Evolutionary conservation across 2,329 filamentous ascomycete genomes (phyloP), one percentile per base, ranked within the genome.

Genomic region (Fusarium sp.): DNA sequence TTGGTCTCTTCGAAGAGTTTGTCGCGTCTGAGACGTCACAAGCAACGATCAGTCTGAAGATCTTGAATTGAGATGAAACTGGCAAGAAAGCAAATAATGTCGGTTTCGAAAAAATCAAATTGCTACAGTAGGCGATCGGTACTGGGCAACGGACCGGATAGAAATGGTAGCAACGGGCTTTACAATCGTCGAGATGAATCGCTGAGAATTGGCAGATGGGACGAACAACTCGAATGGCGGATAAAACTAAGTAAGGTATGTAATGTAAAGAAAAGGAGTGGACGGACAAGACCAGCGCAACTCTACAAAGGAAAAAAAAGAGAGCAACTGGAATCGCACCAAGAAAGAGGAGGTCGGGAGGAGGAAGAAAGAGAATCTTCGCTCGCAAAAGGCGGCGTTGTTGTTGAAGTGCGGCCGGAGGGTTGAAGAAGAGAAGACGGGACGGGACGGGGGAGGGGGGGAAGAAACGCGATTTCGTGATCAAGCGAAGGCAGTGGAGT

Each of bases 261-360:
- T 74, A 72, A 76, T 70, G 55, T 73, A 70, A 76, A 73, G 70
- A 70, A 81, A 81, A 86, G 83, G 86, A 88, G 85, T 82, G 86
- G 86, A 88, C 86, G 86, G 86, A 78, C 85, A 81, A 87, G 80
- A 85, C 86, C 87, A 88, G 85, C 80, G 80, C 83, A 85, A 83
- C 83, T 80, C 79, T 73, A 63, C 55, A 78, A 79, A 76, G 73
- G 41, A 12, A 82, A 47, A 72, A 82, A 82, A 72, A 82, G 83
- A 81, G 78, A 82, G 83, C 84, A 78, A 77, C 85, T 83, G 85
- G 86, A 86, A 86, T 86, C 83, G 86, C 80, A 83, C 86, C 86
- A 88, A 66, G 61, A 66, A 61, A 48, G 76, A 73, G 69, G 70
- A 72, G 53, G 65, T 58, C 62, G 73, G 68, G 72, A 75, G 59